Evolutionary conservation across 768 basidiomycete species (phyloP).

Genomic region (Clathrus columnatus): DNA sequence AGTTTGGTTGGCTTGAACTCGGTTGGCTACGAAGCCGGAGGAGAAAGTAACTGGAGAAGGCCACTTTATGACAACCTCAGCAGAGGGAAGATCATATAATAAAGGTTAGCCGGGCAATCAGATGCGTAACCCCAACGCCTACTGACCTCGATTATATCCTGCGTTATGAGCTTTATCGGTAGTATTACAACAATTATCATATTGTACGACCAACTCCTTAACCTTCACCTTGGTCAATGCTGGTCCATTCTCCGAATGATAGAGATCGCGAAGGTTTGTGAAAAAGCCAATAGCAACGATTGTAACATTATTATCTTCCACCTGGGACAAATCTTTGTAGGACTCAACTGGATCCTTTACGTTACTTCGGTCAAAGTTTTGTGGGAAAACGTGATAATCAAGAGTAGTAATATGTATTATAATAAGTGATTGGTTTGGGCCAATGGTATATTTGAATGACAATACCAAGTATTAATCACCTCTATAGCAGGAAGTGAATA

Average conservation of each 20-base stretch:
- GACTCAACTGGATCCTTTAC: not conserved
- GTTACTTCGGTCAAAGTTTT: too few species aligned
- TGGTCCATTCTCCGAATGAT: not conserved
- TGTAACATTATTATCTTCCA: not conserved
- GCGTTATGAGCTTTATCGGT: not conserved
- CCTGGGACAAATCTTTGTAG: not conserved
- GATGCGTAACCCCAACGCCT: too few species aligned
- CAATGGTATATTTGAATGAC: slow-evolving; percentile 2
- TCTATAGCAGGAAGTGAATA: too few species aligned
- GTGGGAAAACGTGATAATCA: too few species aligned
- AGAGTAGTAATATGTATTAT: too few species aligned
- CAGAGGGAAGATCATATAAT: too few species aligned
- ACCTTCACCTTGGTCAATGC: not conserved
- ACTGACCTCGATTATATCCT: not conserved
- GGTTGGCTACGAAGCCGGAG: too few species aligned
- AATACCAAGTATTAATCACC: too few species aligned
- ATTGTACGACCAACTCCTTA: not conserved
- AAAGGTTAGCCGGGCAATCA: too few species aligned
- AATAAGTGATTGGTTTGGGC: not conserved
- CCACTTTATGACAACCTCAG: too few species aligned
- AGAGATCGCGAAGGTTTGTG: not conserved
- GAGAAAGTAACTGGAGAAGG: too few species aligned
- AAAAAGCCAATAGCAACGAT: not conserved
- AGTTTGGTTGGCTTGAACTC: too few species aligned
- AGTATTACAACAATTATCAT: not conserved